These are phyloP conservation scores for Didymella keratinophila DNA, from an alignment of 2,329 filamentous ascomycete species.

Conservation along the genomic window DNA sequence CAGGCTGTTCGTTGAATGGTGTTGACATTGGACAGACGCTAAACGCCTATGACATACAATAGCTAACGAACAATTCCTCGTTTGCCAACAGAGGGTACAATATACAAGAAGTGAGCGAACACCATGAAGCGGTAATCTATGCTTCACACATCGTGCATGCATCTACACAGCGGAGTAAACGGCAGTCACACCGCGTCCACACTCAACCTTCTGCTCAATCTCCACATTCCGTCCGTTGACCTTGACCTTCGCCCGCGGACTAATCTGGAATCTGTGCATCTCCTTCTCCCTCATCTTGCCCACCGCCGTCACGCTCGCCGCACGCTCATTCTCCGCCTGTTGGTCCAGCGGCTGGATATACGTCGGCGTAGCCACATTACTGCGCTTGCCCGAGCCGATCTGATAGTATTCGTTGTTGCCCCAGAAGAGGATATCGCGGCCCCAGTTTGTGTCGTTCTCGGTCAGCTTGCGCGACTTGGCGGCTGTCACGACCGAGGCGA, in stretches of 20 bases:
- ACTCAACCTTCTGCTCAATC: constrained; percentile 87
- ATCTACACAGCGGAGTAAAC: constrained; percentile 72
- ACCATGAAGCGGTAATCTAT: constrained; percentile 19
- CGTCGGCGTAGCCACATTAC: constrained; percentile 75
- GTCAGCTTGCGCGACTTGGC: constrained; percentile 42
- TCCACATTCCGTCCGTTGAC: constrained; percentile 74
- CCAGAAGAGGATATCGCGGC: constrained; percentile 90
- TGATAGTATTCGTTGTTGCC: constrained; percentile 95
- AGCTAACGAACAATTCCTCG: background rate
- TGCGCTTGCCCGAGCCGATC: constrained; percentile 88
- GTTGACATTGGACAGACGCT: constrained; percentile 2
- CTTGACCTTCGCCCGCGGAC: constrained; percentile 74
- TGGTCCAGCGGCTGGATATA: constrained; percentile 81
- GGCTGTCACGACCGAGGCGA: constrained; percentile 69
- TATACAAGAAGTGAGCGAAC: constrained; percentile 9
- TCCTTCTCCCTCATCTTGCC: constrained; percentile 67
- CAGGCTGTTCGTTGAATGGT: background rate
- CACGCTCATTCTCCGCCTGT: constrained; percentile 59
- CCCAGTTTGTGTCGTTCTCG: constrained; percentile 82
- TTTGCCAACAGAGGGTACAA: background rate
- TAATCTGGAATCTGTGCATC: constrained; percentile 79
- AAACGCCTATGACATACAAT: constrained; percentile 11
- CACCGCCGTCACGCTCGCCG: constrained; percentile 22
- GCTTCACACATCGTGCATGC: background rate
- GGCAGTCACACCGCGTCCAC: constrained; percentile 80